Conservation (phyloP, 2,329 filamentous ascomycete species). For the Grosmannia penicillata region DNA sequence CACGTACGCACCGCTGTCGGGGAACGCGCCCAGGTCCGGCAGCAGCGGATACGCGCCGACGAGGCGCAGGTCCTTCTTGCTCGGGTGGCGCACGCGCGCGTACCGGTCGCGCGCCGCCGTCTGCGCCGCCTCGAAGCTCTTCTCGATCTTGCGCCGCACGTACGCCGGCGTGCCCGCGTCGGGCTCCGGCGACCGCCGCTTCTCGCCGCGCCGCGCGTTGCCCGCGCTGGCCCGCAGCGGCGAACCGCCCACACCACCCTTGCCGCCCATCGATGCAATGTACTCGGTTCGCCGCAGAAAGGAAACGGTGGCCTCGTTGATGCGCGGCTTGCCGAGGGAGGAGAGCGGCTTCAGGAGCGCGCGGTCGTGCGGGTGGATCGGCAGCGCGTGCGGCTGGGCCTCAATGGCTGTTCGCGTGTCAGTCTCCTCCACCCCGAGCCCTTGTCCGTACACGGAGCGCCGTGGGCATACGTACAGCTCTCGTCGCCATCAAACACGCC, state of each 20-base stretch:
- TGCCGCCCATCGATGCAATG: slow-evolving; percentile 51
- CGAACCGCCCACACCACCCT: slow-evolving; percentile 16
- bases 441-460: background rate
- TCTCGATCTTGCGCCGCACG: slow-evolving; percentile 54
- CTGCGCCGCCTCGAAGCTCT: slow-evolving; percentile 41
- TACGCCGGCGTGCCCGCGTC: slow-evolving; percentile 48
- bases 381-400: slow-evolving; percentile 54
- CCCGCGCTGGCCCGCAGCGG: slow-evolving; percentile 5
- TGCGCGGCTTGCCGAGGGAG: slow-evolving; percentile 70
- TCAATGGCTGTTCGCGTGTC: slow-evolving; percentile 51
- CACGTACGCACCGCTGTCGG: slow-evolving; percentile 54
- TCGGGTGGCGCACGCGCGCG: slow-evolving; percentile 40
- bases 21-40: slow-evolving; percentile 54
- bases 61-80: slow-evolving; percentile 41
- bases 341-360: slow-evolving; percentile 70
- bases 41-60: slow-evolving; percentile 46
- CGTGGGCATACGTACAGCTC: slow-evolving; percentile 47
- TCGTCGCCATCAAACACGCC: slow-evolving; percentile 93
- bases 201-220: slow-evolving; percentile 22
- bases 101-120: slow-evolving; percentile 40
- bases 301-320: slow-evolving; percentile 64
- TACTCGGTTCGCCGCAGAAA: slow-evolving; percentile 96
- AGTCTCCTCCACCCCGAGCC: too few relatives aligned
- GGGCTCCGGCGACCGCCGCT: slow-evolving; percentile 18
- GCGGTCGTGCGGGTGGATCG: slow-evolving; percentile 71